A percentile compares a stretch with the other conserved stretches of the same genome.
These are phyloP conservation scores for Hyaloscypha variabilis DNA, from an alignment of 495 filamentous ascomycete species.

Conservation along the genomic window DNA sequence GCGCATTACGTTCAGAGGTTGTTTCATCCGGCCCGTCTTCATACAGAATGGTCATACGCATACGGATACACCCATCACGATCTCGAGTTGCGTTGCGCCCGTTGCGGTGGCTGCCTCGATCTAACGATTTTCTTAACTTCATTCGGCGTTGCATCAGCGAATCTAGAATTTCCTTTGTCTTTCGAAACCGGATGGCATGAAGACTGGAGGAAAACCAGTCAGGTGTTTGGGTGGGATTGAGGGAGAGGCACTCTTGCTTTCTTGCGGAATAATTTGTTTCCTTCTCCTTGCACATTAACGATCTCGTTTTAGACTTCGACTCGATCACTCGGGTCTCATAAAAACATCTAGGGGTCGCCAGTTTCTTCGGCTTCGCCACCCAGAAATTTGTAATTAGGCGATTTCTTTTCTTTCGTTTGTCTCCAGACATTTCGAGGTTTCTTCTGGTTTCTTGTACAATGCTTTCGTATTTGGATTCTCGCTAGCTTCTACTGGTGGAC, in stretches of 20 bases:
- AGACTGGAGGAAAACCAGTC: constrained; percentile 31
- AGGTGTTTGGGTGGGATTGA: constrained; percentile 29
- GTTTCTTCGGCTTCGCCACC: constrained; percentile 31
- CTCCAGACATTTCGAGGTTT: constrained; percentile 16
- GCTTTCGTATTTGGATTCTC: constrained; percentile 29
- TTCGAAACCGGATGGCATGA: constrained; percentile 32
- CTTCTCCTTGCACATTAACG: constrained; percentile 27
- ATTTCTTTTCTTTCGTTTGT: constrained; percentile 25
- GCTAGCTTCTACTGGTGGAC: constrained; percentile 24
- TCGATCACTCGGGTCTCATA: constrained; percentile 25
- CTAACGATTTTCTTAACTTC: constrained; percentile 32
- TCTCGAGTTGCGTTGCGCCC: constrained; percentile 35
- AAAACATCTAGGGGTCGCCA: constrained; percentile 28
- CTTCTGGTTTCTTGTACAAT: constrained; percentile 30
- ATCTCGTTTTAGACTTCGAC: constrained; percentile 31
- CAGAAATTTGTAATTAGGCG: constrained; percentile 37
- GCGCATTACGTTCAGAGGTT: constrained; percentile 34
- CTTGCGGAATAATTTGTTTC: constrained; percentile 27
- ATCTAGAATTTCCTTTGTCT: constrained; percentile 31
- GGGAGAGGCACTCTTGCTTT: constrained; percentile 27
- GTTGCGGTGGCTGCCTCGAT: constrained; percentile 34
- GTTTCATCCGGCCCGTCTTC: constrained; percentile 26
- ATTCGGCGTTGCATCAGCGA: constrained; percentile 35
- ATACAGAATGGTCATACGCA: constrained; percentile 27
- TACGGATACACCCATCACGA: constrained; percentile 28